Base-by-base conservation (phyloP, 2,329 filamentous ascomycete genomes). In the Colletotrichum destructivum region DNA sequence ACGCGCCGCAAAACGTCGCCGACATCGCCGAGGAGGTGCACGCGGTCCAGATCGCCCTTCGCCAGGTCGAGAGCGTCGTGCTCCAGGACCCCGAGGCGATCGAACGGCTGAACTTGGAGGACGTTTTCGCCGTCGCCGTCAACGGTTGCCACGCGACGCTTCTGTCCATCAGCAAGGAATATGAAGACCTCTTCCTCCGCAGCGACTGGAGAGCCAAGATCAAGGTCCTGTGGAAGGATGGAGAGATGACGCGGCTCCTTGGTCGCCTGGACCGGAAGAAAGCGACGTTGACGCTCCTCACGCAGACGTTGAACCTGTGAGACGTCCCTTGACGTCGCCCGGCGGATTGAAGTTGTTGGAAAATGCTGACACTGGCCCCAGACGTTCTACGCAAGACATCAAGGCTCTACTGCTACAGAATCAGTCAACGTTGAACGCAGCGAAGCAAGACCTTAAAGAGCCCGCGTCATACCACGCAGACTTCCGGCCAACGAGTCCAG, bases 11-110 rank as follows among this genome's bases (percentile, higher is more conserved):
- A 49, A 69, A 56, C 12, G 46, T 72, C 3, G 23, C 26, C 21
- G 70, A 72, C 47, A 57, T 72, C 15, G 70, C 70, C 55, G 70
- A 72, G 4, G 70, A 72, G 55, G 57, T 71, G 5, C 67, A 72
- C 42, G 56, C 66, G 15, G 70, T 72, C 3, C 66, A 71, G 9
- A 55, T 66, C 56, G 70, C 70, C 4, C 66, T 72, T 5, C 18
- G 60, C 18, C 66, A 72, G 40, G 70, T 72, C 1, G 70, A 72
- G 49, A 61, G 59, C 12, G 67, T 70, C n/a, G 66, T 72, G 11
- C 61, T 49, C 6, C 70, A 68, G 16, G 67, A 72, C 1, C 70
- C 70, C 4, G 46, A 66, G 8, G 60, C 67, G 3, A 62, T 71
- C 42, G 61, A 62, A 7, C 70, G 70, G 5, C 67, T 72, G 12